A percentile compares a stretch with the other conserved stretches of the same genome.
Conservation (phyloP, 495 filamentous ascomycete species). For the Rostrohypoxylon terebratum region DNA sequence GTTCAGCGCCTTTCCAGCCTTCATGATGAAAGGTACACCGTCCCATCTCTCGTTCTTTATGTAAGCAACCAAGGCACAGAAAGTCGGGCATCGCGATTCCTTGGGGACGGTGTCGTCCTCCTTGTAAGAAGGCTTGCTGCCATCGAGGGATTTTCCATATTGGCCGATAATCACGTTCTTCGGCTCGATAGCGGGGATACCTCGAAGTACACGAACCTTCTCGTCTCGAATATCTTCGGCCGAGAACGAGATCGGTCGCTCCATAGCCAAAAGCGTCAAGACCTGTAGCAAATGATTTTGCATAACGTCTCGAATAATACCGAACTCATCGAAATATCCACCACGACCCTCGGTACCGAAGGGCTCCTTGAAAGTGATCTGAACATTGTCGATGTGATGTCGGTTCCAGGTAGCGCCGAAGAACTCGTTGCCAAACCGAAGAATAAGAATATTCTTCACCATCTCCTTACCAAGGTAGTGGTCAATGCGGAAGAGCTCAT, state of each 20-base stretch:
- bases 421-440: conserved; percentile 99
- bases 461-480: conserved; percentile 99
- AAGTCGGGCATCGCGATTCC: conserved; percentile 96
- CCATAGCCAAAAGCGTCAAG: conserved; percentile 96
- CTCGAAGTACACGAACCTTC: conserved; percentile 95
- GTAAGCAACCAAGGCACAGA: conserved; percentile 95
- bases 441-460: conserved; percentile 99
- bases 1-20: conserved; percentile 98
- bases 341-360: conserved; percentile 99
- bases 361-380: conserved; percentile 99
- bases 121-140: conserved; percentile 97
- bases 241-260: conserved; percentile 97
- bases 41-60: conserved; percentile 99
- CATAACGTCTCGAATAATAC: conserved; percentile 99
- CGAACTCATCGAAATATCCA: conserved; percentile 99
- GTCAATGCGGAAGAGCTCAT: conserved; percentile 99
- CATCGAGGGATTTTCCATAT: conserved; percentile 96
- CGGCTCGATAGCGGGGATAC: conserved; percentile 94
- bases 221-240: conserved; percentile 99
- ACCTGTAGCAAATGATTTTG: conserved; percentile 97
- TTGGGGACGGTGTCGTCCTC: conserved; percentile 99
- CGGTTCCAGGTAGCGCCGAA: conserved; percentile 99
- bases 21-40: conserved; percentile 98
- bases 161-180: conserved; percentile 99
- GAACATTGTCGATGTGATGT: conserved; percentile 99